Base-by-base conservation (phyloP, 768 basidiomycete genomes). In the Melanogaster broomeanus region DNA sequence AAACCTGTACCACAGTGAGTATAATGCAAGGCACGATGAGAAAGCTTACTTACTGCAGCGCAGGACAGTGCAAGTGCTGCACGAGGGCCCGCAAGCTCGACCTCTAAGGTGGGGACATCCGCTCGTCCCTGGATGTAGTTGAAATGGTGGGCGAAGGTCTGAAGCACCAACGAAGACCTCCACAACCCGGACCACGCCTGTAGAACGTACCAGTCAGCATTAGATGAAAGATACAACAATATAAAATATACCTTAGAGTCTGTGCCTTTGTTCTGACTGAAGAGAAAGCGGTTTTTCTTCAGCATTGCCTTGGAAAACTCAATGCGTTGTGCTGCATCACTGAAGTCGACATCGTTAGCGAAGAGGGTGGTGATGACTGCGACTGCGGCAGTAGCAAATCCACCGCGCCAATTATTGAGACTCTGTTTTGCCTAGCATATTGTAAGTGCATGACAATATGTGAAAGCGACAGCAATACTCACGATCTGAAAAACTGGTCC, bases 121-220 rank as follows among this genome's bases (percentile, higher is more conserved):
- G 21, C 49, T 41, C 24, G 27, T n/a, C 56, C 52, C 11, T 50
- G 48, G 30, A 40, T 38, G 33, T 19, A 52, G 40, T 57, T 57
- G 51, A 51, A 48, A 38, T 57, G 56, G 30, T 46, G 45, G n/a
- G 49, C 30, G 25, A 57, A 54, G 6, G 45, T 57, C 22, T 57
- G 52, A 42, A 57, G 49, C n/a, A 57, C 22, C 13, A 51, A 41
- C 6, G 45, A 21, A 4, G 52, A 28, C 52, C 52, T 57, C 51
- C 51, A 57, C 48, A 57, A 37, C 18, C 45, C 13, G 7, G 45
- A 35, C 45, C 45, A 52, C 8, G 24, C 35, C 45, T 47, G 45
- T 38, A 47, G 33, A 38, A 19, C 24, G 27, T 47, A 21, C 35
- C 19, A 38, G 45, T 38, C 33, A 38, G 33, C 27, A 37, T 47